Conservation (phyloP, 2,329 filamentous ascomycete species). For the Trichophaea hybrida region DNA sequence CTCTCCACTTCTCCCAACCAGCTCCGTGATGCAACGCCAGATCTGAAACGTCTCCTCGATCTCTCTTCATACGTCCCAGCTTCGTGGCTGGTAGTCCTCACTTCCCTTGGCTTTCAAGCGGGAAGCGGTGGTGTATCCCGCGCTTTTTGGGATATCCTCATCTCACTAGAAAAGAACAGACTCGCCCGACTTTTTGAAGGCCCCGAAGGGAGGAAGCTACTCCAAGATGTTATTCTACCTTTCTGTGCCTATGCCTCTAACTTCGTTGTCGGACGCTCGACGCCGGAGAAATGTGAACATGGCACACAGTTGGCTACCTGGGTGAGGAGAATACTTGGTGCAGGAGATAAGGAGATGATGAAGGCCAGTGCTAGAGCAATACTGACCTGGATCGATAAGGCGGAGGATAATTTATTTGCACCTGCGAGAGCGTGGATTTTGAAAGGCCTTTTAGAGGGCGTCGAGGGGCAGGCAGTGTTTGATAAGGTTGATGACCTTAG, state of each 20-base stretch:
- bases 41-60: conserved; percentile 19
- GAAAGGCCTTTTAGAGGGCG: conserved; percentile 16
- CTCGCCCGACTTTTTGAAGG: conserved; percentile 9
- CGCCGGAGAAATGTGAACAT: conserved; percentile 13
- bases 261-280: conserved; percentile 9
- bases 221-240: conserved; percentile 17
- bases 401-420: conserved; percentile 20
- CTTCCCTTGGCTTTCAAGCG: conserved; percentile 21
- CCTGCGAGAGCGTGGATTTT: conserved; percentile 21
- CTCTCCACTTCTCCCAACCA: conserved; percentile 27
- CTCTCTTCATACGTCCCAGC: conserved; percentile 15
- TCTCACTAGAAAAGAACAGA: conserved; percentile 6
- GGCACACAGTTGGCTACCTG: conserved; percentile 14
- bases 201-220: conserved; percentile 7
- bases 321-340: conserved; percentile 6
- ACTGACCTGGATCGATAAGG: conserved; percentile 15
- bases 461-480: background rate
- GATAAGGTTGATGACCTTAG: conserved; percentile 7
- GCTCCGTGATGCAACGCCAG: conserved; percentile 22
- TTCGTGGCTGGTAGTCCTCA: conserved; percentile 25
- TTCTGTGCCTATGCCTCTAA: conserved; percentile 13
- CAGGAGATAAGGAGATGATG: background rate
- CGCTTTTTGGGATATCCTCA: conserved; percentile 15
- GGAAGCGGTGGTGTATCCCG: conserved; percentile 20
- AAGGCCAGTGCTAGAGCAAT: conserved; percentile 1